Base-by-base conservation (phyloP, 805 yeast species). In the Candida sanyiensis region DNA sequence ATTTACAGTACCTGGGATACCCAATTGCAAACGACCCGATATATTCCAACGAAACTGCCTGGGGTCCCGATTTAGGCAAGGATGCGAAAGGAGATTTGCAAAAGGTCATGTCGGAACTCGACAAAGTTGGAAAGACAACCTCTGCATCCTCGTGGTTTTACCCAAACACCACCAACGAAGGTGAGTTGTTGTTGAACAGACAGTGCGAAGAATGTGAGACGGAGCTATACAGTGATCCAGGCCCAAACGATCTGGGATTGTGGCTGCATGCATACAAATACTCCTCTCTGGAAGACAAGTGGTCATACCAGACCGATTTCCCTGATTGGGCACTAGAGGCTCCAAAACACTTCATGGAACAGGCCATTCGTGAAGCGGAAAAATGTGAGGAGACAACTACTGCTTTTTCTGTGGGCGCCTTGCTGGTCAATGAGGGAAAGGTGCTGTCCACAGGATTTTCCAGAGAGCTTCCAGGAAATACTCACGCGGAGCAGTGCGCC, bases 401-500 rank as follows among this genome's bases (percentile, higher is more conserved):
- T 0, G 96, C 95, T 17, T 90, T 83, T 57, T 78, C 89, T 46
- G 97, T 93, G n/a, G 98, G 98, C 6, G 94, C 96, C 0, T 79
- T 87, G 0, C 64, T 93, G 5, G 90, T 77, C 0, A 62, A 71
- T 39, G 82, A 83, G 27, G 72, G 71, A 17, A 53, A 72, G 37
- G 66, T 90, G 0, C 56, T 93, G n/a, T 70, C 83, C 7, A 77
- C 85, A 0, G 98, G 98, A 0, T 87, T 75, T 54, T 86, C 97
- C 0, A 70, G 97, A 39, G 98, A 93, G 59, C 64, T 89, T 3
- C 84, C 82, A 15, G 98, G 97, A 0, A 93, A 90, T 59, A 90
- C 98, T 0, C 98, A 90, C 58, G 98, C 98, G 4, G 98, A 93
- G 54, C 96, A 93, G 57, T 83, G 94, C 65, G 96, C 96, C 0